Conservation (phyloP, 768 basidiomycete genomes). For the Mycena galericulata region DNA sequence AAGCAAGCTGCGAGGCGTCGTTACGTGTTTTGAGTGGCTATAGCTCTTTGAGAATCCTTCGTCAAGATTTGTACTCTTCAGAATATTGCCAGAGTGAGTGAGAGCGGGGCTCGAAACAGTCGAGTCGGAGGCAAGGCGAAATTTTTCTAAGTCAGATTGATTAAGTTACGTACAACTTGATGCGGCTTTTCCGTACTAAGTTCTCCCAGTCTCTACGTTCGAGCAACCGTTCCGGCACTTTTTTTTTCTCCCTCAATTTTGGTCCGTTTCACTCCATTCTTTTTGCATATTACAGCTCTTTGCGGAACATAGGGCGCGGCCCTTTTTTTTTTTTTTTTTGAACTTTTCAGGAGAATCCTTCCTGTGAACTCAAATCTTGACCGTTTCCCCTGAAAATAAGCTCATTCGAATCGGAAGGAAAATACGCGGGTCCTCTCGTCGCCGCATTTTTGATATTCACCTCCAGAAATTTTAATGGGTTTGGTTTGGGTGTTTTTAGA, state of each 20-base stretch:
- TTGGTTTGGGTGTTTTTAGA: no score
- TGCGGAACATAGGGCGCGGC: not conserved
- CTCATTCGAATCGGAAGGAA: no score
- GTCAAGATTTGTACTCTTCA: not conserved
- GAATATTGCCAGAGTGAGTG: not conserved
- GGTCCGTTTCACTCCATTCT: not conserved
- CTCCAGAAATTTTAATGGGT: no score
- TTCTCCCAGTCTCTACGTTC: conserved; percentile 12
- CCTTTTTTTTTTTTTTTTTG: no score
- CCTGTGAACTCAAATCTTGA: no score
- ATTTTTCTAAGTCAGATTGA: no score
- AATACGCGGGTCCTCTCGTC: no score
- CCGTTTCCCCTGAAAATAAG: no score
- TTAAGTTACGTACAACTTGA: no score
- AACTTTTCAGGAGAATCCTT: no score
- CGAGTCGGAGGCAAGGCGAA: no score
- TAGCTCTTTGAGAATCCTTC: not conserved
- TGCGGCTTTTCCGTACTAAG: conserved; percentile 7
- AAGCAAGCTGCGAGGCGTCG: not conserved
- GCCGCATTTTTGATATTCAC: no score
- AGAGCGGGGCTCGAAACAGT: not conserved
- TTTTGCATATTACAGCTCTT: not conserved
- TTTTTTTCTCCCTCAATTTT: conserved; percentile 2
- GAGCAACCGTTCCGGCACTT: not conserved
- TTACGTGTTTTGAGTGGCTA: not conserved